Percentiles rank a stretch among this genome's conserved stretches.
These are phyloP conservation scores for Quillaja saponaria DNA, from an alignment of 306 rosid species.

Conservation along the genomic window DNA sequence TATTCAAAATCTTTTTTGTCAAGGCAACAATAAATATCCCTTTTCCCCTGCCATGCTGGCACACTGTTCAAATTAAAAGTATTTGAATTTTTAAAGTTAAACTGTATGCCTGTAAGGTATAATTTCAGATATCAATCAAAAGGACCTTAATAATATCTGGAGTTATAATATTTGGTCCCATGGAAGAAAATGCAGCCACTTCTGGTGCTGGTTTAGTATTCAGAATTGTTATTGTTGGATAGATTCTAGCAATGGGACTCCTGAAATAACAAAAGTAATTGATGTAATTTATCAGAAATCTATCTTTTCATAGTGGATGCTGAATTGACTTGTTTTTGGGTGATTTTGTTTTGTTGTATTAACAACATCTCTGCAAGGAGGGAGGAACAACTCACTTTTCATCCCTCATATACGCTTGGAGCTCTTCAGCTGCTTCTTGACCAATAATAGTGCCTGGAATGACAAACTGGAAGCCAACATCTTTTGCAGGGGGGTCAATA, in stretches of 20 bases:
- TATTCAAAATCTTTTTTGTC: not conserved
- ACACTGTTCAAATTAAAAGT: slow-evolving; percentile 17
- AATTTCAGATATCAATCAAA: slow-evolving; percentile 3
- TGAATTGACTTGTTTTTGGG: not conserved
- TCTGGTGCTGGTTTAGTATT: slow-evolving; percentile 62
- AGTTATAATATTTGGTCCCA: slow-evolving; percentile 63
- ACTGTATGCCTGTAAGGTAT: not conserved
- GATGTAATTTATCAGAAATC: slow-evolving; percentile 3
- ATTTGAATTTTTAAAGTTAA: too few species aligned
- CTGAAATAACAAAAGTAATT: slow-evolving; percentile 34
- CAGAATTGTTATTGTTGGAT: slow-evolving; percentile 42
- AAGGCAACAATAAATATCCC: not conserved
- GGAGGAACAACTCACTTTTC: slow-evolving; percentile 57
- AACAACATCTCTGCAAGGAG: too few species aligned
- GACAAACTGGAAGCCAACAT: slow-evolving; percentile 58
- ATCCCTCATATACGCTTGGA: slow-evolving; percentile 53
- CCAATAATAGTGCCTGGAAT: slow-evolving; percentile 64
- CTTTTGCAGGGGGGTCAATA: slow-evolving; percentile 57
- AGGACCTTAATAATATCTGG: slow-evolving; percentile 69
- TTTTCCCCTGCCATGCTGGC: slow-evolving; percentile 2
- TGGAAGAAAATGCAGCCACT: slow-evolving; percentile 63
- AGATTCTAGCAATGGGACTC: slow-evolving; percentile 60
- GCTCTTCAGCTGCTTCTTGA: slow-evolving; percentile 55
- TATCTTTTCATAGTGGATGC: slow-evolving; percentile 6
- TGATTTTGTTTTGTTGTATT: slow-evolving; percentile 1